phyloP scores from a whole-genome alignment of 75 land plant genomes.

The Pinus tabuliformis region DNA sequence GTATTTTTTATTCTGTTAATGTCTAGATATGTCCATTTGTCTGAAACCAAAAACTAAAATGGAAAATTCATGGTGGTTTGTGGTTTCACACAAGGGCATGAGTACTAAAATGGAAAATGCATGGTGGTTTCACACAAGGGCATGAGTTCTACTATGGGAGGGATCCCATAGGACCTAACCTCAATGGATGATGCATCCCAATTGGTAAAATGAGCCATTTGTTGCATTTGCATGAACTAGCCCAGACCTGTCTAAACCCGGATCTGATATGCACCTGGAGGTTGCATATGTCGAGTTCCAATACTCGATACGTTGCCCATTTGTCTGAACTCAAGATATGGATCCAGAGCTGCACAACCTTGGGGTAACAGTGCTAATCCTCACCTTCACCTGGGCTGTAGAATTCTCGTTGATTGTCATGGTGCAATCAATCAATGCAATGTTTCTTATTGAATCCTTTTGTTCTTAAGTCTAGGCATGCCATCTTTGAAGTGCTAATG shows the following conservation, averaged over 20 bases:
- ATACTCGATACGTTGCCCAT: too few relatives aligned
- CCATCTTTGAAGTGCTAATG: background rate
- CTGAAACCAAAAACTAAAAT: too few relatives aligned
- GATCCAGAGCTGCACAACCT: too few relatives aligned
- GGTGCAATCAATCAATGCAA: background rate
- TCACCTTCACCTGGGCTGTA: background rate
- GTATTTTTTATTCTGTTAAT: background rate
- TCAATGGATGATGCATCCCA: background rate
- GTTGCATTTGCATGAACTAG: background rate
- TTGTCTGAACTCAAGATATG: too few relatives aligned
- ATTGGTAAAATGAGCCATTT: background rate
- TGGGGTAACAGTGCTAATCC: background rate
- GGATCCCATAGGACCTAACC: too few relatives aligned
- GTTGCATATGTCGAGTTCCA: too few relatives aligned
- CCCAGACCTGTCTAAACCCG: background rate
- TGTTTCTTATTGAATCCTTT: background rate
- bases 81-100: too few relatives aligned
- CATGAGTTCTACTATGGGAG: too few relatives aligned
- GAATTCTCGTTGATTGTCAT: background rate
- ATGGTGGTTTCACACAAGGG: too few relatives aligned
- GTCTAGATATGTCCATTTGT: too few relatives aligned
- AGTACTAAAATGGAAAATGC: too few relatives aligned
- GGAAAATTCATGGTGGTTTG: too few relatives aligned
- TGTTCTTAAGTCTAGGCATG: background rate
- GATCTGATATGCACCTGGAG: background rate